Base-by-base conservation (phyloP, 2,329 filamentous ascomycete species). In the Colletotrichum brevisporum region DNA sequence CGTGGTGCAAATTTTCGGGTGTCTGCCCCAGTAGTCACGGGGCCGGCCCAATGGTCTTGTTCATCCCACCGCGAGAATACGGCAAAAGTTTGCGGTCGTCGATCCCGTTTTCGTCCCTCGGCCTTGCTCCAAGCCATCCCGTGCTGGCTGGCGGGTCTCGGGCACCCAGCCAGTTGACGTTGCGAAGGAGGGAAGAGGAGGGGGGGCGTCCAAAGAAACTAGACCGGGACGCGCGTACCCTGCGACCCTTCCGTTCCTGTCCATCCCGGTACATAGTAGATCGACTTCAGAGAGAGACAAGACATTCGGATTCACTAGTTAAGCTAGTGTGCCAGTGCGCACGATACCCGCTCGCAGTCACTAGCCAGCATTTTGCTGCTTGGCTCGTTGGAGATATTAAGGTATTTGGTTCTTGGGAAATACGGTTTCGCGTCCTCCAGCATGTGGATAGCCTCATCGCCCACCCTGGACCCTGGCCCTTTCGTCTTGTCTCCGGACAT, bases 231-330 rank as follows among this genome's bases (percentile, higher is more conserved):
- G 67, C 67, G 67, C 67, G 67, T 70, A 67, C 67, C 57, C 57
- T 70, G 54, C 63, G 31, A 41, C 62, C 55, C 18, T 51, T 59
- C 47, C 56, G 45, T 58, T 53, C 53, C 50, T 64, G 58, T 53
- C 63, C 58, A 70, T 64, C 64, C 63, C 57, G 60, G 66, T n/a
- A n/a, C n/a, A n/a, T n/a, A n/a, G n/a, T 53, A 65, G 67, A 73
- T 73, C 73, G 71, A 71, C 72, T 55, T 39, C 16, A 21, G 60
- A 43, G 27, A 53, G 21, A 53, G 24, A 59, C 31, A 10, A 36
- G 45, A 55, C 54, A 27, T 36, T 61, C 50, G 10, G 24, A 13
- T 36, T 18, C 43, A 53, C 39, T 53, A 47, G 31, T 36, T 36
- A 10, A 8, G 31, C 26, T 41, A 24, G 45, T 26, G 15, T 52